Percentiles rank a stretch among this genome's conserved stretches.
Conservation (phyloP, 495 filamentous ascomycete species). For the Pseudevernia furfuracea region DNA sequence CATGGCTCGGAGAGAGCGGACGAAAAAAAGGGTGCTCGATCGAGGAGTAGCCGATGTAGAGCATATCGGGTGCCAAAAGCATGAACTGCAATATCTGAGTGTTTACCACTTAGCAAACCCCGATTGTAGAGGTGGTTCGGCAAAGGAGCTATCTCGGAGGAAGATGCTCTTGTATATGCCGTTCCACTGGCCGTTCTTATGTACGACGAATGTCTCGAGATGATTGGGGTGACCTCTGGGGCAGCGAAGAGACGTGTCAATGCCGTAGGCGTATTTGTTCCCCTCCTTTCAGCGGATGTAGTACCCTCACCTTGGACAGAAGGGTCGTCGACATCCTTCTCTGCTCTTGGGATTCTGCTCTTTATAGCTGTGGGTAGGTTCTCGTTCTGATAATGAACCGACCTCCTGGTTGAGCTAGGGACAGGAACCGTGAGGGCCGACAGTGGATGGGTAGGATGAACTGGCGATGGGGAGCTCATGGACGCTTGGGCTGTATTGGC, state of each 20-base stretch:
- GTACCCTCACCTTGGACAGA: constrained; percentile 24
- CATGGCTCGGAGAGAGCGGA: constrained; percentile 51
- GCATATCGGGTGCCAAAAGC: constrained; percentile 48
- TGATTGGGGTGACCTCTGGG: constrained; percentile 27
- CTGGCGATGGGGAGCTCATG: constrained; percentile 29
- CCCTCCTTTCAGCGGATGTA: constrained; percentile 25
- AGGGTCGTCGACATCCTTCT: constrained; percentile 38
- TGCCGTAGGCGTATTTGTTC: constrained; percentile 27
- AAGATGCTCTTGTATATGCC: constrained; percentile 30
- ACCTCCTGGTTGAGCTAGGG: constrained; percentile 14
- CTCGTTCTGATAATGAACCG: constrained; percentile 26
- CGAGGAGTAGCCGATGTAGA: constrained; percentile 50
- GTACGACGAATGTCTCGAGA: constrained; percentile 30
- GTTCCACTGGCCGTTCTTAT: constrained; percentile 28
- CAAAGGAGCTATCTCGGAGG: constrained; percentile 39
- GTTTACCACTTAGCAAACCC: constrained; percentile 48
- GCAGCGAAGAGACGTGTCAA: constrained; percentile 33
- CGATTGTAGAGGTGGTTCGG: constrained; percentile 50
- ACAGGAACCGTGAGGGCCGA: constrained; percentile 26
- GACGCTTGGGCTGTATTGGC: constrained; percentile 33
- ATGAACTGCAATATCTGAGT: constrained; percentile 48
- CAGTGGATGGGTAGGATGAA: constrained; percentile 26
- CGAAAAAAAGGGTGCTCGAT: constrained; percentile 52
- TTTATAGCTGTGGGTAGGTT: constrained; percentile 17
- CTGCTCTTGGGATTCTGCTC: constrained; percentile 24